Base-by-base conservation (phyloP, 805 yeast species). In the Hanseniaspora hatyaiensis region DNA sequence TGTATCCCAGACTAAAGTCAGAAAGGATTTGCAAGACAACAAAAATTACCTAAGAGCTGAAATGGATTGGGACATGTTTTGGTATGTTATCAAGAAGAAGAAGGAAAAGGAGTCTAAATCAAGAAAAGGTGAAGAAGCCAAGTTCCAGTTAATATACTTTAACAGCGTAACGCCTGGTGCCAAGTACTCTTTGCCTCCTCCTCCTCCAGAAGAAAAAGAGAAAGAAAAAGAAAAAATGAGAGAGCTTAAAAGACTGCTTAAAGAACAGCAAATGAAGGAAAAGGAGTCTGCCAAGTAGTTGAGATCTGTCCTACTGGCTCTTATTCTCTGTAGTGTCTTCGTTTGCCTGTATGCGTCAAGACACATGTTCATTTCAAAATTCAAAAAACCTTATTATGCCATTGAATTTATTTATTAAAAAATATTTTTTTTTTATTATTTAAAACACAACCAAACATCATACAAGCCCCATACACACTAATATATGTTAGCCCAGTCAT, bases 41-140 rank as follows among this genome's bases (percentile, higher is more conserved):
- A 52, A 57, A 15, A 46, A 52, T 4, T 59, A 58, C n/a, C 60
- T 79, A 56, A 71, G 96, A 50, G 74, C 84, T 2, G 79, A 77
- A 49, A 78, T 80, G 80, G 87, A 88, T 61, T 88, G 96, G 96
- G 64, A 74, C 1, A 64, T 84, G 40, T 72, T 89, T 49, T 75
- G 78, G 50, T 16, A 37, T 19, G 50, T 40, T 13, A 38, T 36
- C 16, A 36, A 34, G 16, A 15, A 47, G 34, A 50, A 39, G 40
- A 33, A 49, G 22, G 40, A 33, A 24, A 34, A 40, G 8, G 31
- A 33, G 3, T 19, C n/a, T 12, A 22, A 3, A 16, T 13, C 33
- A 4, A 22, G 24, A 11, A 22, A 42, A 19, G n/a, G 12, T 12
- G 30, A 34, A 19, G 2, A 20, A 23, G 22, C 19, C 13, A 37